Evolutionary conservation across 2,329 filamentous ascomycete genomes (phyloP).

Genomic region (Penicillium sp.): DNA sequence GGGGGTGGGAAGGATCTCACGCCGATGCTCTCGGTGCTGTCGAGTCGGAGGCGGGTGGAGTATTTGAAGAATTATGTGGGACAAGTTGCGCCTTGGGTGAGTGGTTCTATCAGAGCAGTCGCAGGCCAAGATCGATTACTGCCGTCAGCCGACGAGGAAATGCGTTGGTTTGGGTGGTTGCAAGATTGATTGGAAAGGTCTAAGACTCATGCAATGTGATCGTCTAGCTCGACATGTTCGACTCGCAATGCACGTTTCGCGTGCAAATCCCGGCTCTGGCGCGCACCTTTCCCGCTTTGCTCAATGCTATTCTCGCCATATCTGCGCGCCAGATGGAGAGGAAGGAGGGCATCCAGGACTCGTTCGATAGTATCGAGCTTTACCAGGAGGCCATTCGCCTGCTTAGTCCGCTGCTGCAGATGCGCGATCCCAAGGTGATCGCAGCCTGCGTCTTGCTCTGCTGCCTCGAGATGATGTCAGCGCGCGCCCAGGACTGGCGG

Average conservation of each 20-base stretch:
- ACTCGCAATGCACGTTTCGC: constrained; percentile 55
- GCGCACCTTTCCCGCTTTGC: constrained; percentile 47
- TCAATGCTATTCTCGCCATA: constrained; percentile 57
- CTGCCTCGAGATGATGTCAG: constrained; percentile 58
- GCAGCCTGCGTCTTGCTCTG: constrained; percentile 58
- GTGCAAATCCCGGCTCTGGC: constrained; percentile 55
- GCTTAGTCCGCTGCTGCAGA: constrained; percentile 52
- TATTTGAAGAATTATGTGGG: constrained; percentile 56
- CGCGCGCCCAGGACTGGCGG: constrained; percentile 54
- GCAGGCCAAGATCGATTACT: not conserved
- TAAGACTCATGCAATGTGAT: not conserved
- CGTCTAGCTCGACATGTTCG: constrained; percentile 59
- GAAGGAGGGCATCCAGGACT: constrained; percentile 48
- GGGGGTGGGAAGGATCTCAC: constrained; percentile 2
- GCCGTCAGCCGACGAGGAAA: not conserved
- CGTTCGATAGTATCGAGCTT: constrained; percentile 54
- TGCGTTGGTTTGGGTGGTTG: not conserved
- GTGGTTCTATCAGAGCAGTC: constrained; percentile 1
- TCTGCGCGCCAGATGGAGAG: constrained; percentile 57
- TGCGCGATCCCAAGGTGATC: constrained; percentile 53
- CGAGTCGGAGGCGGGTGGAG: constrained; percentile 37
- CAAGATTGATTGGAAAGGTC: not conserved
- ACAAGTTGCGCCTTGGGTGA: constrained; percentile 56
- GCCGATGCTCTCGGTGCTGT: constrained; percentile 28
- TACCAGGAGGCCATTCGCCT: constrained; percentile 57